A percentile compares a stretch with the other conserved stretches of the same genome.
These are phyloP conservation scores for Pseudisothecium myosuroides DNA, from an alignment of 225 moss, liverwort and hornwort genomes.

Conservation along the genomic window DNA sequence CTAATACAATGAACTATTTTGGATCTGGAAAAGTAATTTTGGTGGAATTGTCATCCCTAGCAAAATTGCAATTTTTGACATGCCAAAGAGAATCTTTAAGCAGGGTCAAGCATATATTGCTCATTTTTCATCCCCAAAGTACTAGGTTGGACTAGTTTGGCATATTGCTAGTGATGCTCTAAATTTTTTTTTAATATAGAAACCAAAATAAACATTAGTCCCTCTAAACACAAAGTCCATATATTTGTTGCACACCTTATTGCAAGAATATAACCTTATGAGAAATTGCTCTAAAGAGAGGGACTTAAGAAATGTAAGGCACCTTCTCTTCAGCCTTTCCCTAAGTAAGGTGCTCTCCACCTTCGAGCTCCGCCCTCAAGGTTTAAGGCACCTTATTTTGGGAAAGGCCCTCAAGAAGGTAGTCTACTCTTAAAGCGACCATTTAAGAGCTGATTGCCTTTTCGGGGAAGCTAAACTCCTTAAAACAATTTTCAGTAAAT, in stretches of 20 bases:
- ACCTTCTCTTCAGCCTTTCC: background rate
- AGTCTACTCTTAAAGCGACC: too few relatives aligned
- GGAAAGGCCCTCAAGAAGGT: background rate
- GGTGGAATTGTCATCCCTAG: accelerated
- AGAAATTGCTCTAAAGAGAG: accelerated
- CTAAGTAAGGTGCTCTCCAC: background rate
- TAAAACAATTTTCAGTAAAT: too few relatives aligned
- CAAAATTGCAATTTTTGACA: background rate
- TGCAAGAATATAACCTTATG: background rate
- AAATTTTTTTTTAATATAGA: too few relatives aligned
- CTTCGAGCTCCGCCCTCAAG: accelerated
- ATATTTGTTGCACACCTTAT: background rate
- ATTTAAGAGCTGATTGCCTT: too few relatives aligned
- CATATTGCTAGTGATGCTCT: accelerated
- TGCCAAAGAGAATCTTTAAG: background rate
- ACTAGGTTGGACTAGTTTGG: accelerated
- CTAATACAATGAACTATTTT: background rate
- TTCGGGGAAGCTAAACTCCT: too few relatives aligned
- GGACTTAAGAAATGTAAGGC: accelerated
- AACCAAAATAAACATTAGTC: too few relatives aligned
- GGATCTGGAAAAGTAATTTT: background rate
- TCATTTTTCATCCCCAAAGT: background rate
- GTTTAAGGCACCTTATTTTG: background rate
- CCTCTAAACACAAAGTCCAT: accelerated
- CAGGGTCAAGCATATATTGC: accelerated